phyloP scores from a whole-genome alignment of 306 rosid genomes.

The Cyclanthera cordifolia region DNA sequence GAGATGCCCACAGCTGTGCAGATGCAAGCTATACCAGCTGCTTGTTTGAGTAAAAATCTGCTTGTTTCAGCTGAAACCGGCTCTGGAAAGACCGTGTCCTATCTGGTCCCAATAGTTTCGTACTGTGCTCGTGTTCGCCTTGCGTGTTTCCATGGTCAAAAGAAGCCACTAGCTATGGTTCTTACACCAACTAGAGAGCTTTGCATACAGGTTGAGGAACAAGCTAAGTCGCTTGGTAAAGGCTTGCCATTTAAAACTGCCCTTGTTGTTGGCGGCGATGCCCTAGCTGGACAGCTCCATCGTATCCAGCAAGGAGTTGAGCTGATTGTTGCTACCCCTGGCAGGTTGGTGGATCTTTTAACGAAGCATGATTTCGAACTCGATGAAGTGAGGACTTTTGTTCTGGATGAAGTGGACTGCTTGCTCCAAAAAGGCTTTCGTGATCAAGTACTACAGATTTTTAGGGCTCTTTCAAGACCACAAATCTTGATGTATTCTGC shows the following conservation, averaged over 20 bases:
- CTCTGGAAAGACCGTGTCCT: conserved; percentile 75
- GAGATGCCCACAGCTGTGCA: conserved; percentile 80
- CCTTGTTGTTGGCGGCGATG: conserved; percentile 83
- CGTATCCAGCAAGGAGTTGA: conserved; percentile 83
- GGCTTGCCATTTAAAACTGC: conserved; percentile 80
- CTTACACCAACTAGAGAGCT: conserved; percentile 81
- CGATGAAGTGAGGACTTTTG: conserved; percentile 44
- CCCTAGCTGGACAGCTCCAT: conserved; percentile 64
- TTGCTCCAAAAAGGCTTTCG: conserved; percentile 68
- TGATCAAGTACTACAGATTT: conserved; percentile 75
- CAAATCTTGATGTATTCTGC: conserved; percentile 78
- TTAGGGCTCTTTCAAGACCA: conserved; percentile 53
- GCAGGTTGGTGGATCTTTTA: conserved; percentile 72
- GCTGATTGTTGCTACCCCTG: conserved; percentile 69
- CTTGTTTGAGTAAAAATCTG: conserved; percentile 51
- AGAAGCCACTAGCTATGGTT: conserved; percentile 57
- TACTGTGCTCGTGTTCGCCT: conserved; percentile 33
- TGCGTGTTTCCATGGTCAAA: conserved; percentile 22
- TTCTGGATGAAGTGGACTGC: conserved; percentile 83
- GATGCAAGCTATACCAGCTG: conserved; percentile 86
- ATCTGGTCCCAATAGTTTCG: conserved; percentile 54
- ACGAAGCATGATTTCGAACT: conserved; percentile 50
- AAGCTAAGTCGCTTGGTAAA: conserved; percentile 66
- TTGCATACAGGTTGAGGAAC: conserved; percentile 63
- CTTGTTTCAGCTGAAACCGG: conserved; percentile 74